Percentiles rank a stretch among this genome's conserved stretches.
phyloP scores from a whole-genome alignment of 2,329 filamentous ascomycete genomes.

The Colletotrichum horii region DNA sequence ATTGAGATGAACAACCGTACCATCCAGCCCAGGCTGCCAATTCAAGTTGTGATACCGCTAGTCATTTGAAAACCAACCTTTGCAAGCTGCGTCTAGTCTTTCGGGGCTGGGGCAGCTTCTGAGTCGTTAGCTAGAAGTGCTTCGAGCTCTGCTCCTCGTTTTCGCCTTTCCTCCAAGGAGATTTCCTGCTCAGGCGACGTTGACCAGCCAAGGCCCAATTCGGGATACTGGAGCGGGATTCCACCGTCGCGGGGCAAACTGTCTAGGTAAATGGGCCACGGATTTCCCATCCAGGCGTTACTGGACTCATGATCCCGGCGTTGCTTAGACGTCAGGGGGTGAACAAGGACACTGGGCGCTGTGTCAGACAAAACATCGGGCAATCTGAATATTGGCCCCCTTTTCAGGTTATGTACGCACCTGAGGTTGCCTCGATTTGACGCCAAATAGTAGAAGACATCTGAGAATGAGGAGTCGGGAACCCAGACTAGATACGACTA shows the following conservation, averaged over 20 bases:
- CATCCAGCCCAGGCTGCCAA: too few relatives aligned
- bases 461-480: conserved; percentile 37
- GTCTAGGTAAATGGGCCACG: conserved; percentile 38
- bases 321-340: conserved; percentile 34
- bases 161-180: conserved; percentile 34
- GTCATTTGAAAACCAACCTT: too few relatives aligned
- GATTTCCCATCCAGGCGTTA: conserved; percentile 36
- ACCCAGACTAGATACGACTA: conserved; percentile 30
- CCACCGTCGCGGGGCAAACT: conserved; percentile 29
- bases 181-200: conserved; percentile 29
- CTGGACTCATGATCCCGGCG: conserved; percentile 35
- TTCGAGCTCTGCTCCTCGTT: conserved; percentile 32
- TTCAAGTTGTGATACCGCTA: too few relatives aligned
- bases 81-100: conserved; percentile 10
- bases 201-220: conserved; percentile 35
- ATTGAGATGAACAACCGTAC: too few relatives aligned
- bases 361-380: neutral
- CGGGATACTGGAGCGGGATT: conserved; percentile 35
- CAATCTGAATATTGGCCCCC: neutral
- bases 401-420: conserved; percentile 8
- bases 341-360: conserved; percentile 30
- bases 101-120: conserved; percentile 34
- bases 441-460: conserved; percentile 38
- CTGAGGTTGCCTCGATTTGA: conserved; percentile 34
- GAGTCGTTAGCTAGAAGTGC: conserved; percentile 31